Evolutionary conservation across 140 eudicot genomes (phyloP).

Genomic region (Bidens hawaiensis): DNA sequence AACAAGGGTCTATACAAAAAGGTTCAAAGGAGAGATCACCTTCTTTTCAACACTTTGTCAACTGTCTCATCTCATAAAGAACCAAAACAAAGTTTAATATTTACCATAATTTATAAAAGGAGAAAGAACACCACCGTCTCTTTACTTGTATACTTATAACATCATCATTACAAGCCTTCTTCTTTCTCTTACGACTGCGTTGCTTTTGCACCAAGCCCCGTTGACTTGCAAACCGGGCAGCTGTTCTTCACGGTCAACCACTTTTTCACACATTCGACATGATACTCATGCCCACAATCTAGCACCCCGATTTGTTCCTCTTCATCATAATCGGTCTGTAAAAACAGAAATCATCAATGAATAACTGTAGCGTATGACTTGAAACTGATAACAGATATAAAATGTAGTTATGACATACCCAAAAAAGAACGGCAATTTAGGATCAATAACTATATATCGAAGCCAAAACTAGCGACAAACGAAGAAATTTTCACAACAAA

Average conservation of each 20-base stretch:
- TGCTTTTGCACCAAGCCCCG: conserved; percentile 44
- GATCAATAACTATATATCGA: neutral
- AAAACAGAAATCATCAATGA: conserved; percentile 4
- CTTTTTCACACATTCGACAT: conserved; percentile 69
- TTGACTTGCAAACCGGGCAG: conserved; percentile 89
- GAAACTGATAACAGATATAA: neutral
- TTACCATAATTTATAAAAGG: conserved; percentile 43
- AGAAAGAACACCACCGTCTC: conserved; percentile 20
- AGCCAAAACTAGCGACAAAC: no score
- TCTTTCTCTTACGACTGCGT: conserved; percentile 23
- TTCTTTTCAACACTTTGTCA: conserved; percentile 36
- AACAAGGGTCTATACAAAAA: conserved; percentile 56
- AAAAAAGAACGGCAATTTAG: neutral
- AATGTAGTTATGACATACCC: neutral
- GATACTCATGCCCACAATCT: conserved; percentile 91
- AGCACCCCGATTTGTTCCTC: conserved; percentile 55
- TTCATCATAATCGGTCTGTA: conserved; percentile 64
- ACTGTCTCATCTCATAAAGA: conserved; percentile 27
- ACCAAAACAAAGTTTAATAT: conserved; percentile 30
- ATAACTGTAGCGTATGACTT: neutral
- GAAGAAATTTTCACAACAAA: no score
- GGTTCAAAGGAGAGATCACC: conserved; percentile 26
- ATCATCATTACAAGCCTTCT: conserved; percentile 19
- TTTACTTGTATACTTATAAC: conserved; percentile 22
- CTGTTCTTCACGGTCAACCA: conserved; percentile 84